Percentiles rank a stretch among this genome's conserved stretches.
These are phyloP conservation scores for Chiua virens DNA, from an alignment of 768 basidiomycete genomes.

Conservation along the genomic window DNA sequence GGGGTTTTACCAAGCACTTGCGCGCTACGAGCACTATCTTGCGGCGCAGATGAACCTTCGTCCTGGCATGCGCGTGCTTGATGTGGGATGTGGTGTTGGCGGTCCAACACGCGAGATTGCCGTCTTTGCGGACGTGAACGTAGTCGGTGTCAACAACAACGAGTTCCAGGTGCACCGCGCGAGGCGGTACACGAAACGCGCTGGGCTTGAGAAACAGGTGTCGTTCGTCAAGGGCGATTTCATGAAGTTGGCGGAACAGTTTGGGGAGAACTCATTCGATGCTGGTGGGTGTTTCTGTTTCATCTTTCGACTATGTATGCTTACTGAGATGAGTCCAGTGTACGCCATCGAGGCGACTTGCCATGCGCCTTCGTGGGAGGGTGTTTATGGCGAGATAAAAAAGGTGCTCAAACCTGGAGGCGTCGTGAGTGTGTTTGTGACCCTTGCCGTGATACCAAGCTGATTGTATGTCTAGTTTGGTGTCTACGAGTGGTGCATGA, in stretches of 20 bases:
- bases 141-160: slow-evolving; percentile 94
- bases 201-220: slow-evolving; percentile 74
- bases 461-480: slow-evolving; percentile 63
- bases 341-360: slow-evolving; percentile 98
- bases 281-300: slow-evolving; percentile 59
- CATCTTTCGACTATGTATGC: not conserved
- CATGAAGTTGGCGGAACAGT: slow-evolving; percentile 89
- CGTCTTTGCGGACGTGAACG: slow-evolving; percentile 79
- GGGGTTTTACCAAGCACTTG: slow-evolving; percentile 63
- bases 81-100: slow-evolving; percentile 98
- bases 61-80: slow-evolving; percentile 93
- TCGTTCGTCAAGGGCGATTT: slow-evolving; percentile 92
- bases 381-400: slow-evolving; percentile 90
- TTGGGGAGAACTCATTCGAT: slow-evolving; percentile 92
- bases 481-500: slow-evolving; percentile 99
- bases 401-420: slow-evolving; percentile 97
- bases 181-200: slow-evolving; percentile 72
- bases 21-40: slow-evolving; percentile 98
- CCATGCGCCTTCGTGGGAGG: slow-evolving; percentile 94
- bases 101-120: slow-evolving; percentile 97
- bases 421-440: slow-evolving; percentile 53
- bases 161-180: slow-evolving; percentile 91
- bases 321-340: slow-evolving; percentile 44
- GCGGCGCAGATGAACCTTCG: slow-evolving; percentile 80
- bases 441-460: not conserved